Evolutionary conservation across 768 basidiomycete species (phyloP).

Genomic region (Boletus coccyginus): DNA sequence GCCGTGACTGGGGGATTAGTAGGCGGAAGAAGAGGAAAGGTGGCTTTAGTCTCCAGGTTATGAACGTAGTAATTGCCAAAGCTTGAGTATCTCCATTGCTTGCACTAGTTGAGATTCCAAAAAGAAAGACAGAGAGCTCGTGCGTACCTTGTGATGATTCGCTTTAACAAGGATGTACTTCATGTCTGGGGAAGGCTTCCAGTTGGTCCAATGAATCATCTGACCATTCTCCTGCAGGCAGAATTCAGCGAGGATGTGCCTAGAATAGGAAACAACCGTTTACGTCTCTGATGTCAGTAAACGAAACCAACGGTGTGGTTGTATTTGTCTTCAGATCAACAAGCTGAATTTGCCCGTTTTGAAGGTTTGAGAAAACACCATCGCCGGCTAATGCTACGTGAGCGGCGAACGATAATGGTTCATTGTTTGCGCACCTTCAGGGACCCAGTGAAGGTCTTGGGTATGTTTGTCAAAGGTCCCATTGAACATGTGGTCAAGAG

Average conservation of each 20-base stretch:
- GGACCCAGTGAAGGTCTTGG: constrained; percentile 74
- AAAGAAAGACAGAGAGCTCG: not conserved
- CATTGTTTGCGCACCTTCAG: constrained; percentile 64
- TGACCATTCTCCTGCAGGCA: constrained; percentile 50
- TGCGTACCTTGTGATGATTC: constrained; percentile 63
- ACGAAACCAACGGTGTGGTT: constrained; percentile 58
- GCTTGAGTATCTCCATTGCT: constrained; percentile 95
- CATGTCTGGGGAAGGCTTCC: constrained; percentile 91
- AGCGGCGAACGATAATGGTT: not conserved
- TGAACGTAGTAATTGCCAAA: constrained; percentile 95
- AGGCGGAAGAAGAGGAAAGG: constrained; percentile 69
- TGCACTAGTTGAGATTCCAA: constrained; percentile 5
- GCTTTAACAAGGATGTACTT: constrained; percentile 82
- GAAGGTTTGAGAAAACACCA: constrained; percentile 76
- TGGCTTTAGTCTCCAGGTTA: constrained; percentile 62
- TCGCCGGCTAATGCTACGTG: constrained; percentile 71
- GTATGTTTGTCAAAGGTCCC: constrained; percentile 67
- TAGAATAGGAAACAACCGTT: constrained; percentile 12
- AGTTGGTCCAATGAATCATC: constrained; percentile 50
- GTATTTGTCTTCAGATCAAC: constrained; percentile 77
- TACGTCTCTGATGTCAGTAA: constrained; percentile 65
- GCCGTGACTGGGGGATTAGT: constrained; percentile 68
- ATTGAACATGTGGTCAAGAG: constrained; percentile 91
- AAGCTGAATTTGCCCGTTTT: constrained; percentile 67
- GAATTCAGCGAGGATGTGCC: not conserved